phyloP scores from a whole-genome alignment of 768 basidiomycete species.

The Collybiopsis luxurians region DNA sequence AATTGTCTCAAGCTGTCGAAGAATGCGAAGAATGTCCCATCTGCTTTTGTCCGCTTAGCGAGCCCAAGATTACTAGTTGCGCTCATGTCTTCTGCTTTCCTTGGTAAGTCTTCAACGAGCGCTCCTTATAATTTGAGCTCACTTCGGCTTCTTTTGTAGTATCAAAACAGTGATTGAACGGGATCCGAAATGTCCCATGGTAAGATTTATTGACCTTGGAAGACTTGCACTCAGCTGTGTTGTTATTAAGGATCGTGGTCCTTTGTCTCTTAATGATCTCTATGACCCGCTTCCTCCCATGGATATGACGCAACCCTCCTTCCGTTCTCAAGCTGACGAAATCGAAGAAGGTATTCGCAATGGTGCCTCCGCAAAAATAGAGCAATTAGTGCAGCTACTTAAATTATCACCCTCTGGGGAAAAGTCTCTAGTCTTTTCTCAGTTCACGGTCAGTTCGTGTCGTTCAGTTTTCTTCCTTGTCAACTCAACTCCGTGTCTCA shows the following conservation, averaged over 20 bases:
- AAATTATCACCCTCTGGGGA: constrained; percentile 63
- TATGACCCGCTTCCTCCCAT: constrained; percentile 62
- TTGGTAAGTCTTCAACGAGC: constrained; percentile 43
- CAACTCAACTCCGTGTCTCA: background rate
- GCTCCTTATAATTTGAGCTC: background rate
- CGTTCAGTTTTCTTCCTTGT: background rate
- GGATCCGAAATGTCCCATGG: constrained; percentile 83
- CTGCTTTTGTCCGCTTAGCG: constrained; percentile 57
- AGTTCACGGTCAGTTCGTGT: constrained; percentile 54
- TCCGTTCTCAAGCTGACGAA: constrained; percentile 37
- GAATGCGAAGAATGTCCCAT: constrained; percentile 84
- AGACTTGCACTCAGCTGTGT: constrained; percentile 3
- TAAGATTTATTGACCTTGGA: constrained; percentile 18
- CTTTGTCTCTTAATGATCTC: constrained; percentile 51
- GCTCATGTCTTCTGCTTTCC: constrained; percentile 68
- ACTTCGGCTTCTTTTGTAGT: constrained; percentile 30
- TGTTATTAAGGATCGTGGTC: constrained; percentile 65
- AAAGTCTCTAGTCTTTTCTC: constrained; percentile 87
- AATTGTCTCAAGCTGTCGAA: constrained; percentile 67
- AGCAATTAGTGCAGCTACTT: constrained; percentile 74
- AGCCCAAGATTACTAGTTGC: constrained; percentile 69
- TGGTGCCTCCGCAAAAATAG: constrained; percentile 81
- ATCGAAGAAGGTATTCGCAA: constrained; percentile 36
- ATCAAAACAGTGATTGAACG: constrained; percentile 68
- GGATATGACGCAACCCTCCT: constrained; percentile 62